These are phyloP conservation scores for Chrysanthemum seticuspe DNA, from an alignment of 129 eudicot species.

Conservation along the genomic window DNA sequence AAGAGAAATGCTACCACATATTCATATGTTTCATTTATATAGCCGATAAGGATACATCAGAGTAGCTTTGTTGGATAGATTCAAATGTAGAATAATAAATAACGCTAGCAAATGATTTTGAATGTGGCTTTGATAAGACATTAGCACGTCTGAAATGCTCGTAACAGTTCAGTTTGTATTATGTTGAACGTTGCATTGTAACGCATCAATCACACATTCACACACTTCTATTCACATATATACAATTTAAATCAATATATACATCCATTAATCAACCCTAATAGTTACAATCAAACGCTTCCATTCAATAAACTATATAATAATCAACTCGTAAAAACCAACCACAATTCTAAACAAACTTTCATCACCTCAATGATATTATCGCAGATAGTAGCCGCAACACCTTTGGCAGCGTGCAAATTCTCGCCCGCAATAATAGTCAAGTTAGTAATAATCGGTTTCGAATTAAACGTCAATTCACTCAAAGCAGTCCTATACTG, in stretches of 20 bases:
- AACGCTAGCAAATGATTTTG: neutral
- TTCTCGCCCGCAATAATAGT: conserved; percentile 96
- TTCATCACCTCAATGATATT: conserved; percentile 86
- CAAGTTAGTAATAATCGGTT: conserved; percentile 91
- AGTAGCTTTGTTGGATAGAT: neutral
- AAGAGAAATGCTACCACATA: too few relatives aligned
- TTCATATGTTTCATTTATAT: too few relatives aligned
- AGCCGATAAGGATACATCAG: too few relatives aligned
- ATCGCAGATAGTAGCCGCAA: conserved; percentile 65
- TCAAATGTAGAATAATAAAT: neutral
- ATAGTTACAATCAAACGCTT: conserved; percentile 14
- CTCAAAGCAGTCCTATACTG: conserved; percentile 78
- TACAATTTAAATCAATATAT: neutral
- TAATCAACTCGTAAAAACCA: conserved; percentile 23
- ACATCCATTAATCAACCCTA: conserved; percentile 13
- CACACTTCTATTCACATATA: neutral
- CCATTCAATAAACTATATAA: conserved; percentile 11
- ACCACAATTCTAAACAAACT: conserved; percentile 40
- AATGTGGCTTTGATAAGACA: conserved; percentile 9
- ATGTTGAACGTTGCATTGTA: neutral
- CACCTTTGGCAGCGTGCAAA: conserved; percentile 75
- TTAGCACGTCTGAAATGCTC: neutral
- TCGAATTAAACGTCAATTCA: conserved; percentile 88
- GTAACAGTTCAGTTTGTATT: neutral
- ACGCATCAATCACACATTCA: too few relatives aligned